A percentile compares a stretch with the other conserved stretches of the same genome.
These are phyloP conservation scores for Astrothelium macrocarpum DNA, from an alignment of 495 filamentous ascomycete species.

Conservation along the genomic window DNA sequence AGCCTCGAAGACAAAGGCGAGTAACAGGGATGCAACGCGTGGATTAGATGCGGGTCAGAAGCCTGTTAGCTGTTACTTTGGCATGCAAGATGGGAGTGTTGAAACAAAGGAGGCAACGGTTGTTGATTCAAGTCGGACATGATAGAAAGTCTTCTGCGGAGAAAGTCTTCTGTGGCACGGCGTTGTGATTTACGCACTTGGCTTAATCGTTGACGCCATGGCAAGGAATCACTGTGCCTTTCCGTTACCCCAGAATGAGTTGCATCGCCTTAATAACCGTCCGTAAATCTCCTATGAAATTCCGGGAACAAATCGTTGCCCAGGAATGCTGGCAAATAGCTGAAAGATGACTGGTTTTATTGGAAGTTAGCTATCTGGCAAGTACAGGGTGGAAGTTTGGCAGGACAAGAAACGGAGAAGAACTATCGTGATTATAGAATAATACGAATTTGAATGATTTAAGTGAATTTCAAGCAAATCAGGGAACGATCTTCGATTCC, in stretches of 20 bases:
- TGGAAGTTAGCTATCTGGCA: too few species aligned
- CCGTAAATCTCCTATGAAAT: too few species aligned
- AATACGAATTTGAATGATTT: too few species aligned
- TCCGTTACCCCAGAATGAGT: neutral
- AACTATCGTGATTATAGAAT: too few species aligned
- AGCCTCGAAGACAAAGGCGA: constrained; percentile 40
- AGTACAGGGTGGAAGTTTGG: too few species aligned
- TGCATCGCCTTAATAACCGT: neutral
- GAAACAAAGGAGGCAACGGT: constrained; percentile 18
- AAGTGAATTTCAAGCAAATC: too few species aligned
- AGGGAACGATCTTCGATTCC: neutral
- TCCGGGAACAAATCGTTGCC: too few species aligned
- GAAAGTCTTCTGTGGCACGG: neutral
- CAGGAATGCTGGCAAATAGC: too few species aligned
- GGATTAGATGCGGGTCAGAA: constrained; percentile 59
- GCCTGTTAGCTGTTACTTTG: constrained; percentile 90
- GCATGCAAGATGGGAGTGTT: constrained; percentile 63
- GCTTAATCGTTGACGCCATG: neutral
- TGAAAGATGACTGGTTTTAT: too few species aligned
- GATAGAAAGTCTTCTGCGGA: neutral
- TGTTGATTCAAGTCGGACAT: neutral
- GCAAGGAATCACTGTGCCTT: neutral
- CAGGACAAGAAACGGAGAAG: too few species aligned
- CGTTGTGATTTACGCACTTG: neutral
- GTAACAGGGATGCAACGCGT: constrained; percentile 33